phyloP scores from a whole-genome alignment of 2,329 filamentous ascomycete genomes.

The Penicillium sclerotiorum region DNA sequence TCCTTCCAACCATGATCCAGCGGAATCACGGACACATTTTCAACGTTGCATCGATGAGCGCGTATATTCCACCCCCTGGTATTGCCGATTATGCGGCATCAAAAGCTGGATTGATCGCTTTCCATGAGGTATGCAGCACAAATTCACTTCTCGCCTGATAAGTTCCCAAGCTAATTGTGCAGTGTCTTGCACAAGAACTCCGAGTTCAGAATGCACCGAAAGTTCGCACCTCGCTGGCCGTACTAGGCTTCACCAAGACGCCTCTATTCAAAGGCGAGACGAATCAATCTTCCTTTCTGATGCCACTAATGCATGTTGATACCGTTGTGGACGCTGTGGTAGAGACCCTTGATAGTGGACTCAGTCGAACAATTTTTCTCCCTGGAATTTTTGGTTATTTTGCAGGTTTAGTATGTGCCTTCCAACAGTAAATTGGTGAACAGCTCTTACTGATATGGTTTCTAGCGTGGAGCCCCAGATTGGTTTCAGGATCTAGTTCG shows the following conservation, averaged over 20 bases:
- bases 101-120: conserved; percentile 28
- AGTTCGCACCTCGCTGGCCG: conserved; percentile 23
- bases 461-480: conserved; percentile 21
- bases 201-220: conserved; percentile 13
- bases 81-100: conserved; percentile 28
- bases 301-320: conserved; percentile 27
- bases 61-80: conserved; percentile 25
- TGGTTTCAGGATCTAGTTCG: conserved; percentile 23
- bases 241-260: conserved; percentile 29
- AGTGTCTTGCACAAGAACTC: conserved; percentile 20
- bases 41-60: conserved; percentile 27
- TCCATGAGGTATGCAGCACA: conserved; percentile 21
- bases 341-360: conserved; percentile 22
- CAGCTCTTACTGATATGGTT: too few species aligned
- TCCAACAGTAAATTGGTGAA: not conserved
- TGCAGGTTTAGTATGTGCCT: not conserved
- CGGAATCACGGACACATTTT: conserved; percentile 29
- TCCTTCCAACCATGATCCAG: conserved; percentile 26
- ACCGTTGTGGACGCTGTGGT: conserved; percentile 28
- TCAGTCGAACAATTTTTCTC: conserved; percentile 3
- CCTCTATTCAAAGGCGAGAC: conserved; percentile 28
- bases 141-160: not conserved
- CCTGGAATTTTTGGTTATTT: not conserved
- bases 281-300: conserved; percentile 25
- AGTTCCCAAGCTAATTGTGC: too few species aligned